These are phyloP conservation scores for Paspalum notatum DNA, from an alignment of 176 grass and related monocot species.

Conservation along the genomic window DNA sequence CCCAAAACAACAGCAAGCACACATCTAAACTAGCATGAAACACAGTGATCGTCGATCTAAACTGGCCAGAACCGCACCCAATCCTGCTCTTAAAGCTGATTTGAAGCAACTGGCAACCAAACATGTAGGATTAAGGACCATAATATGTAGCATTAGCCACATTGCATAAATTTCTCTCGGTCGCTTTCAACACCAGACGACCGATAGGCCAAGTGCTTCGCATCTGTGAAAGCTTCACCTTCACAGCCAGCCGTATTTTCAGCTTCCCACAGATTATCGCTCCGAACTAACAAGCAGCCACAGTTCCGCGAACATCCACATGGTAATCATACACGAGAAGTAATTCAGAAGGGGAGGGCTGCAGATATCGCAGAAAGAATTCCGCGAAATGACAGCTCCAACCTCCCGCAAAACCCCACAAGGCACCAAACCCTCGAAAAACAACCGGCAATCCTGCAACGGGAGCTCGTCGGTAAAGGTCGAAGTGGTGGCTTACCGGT, in stretches of 20 bases:
- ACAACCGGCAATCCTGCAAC: conserved; percentile 17
- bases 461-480: too few relatives aligned
- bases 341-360: not conserved
- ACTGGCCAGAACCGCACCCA: not conserved
- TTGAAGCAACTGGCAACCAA: conserved; percentile 21
- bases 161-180: too few relatives aligned
- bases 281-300: not conserved
- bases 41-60: not conserved
- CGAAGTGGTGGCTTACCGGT: conserved; percentile 61
- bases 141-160: conserved; percentile 1
- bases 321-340: not conserved
- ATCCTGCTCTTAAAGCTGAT: not conserved
- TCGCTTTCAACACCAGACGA: not conserved
- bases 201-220: not conserved
- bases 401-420: conserved; percentile 27
- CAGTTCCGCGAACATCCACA: not conserved
- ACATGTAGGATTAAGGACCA: not conserved
- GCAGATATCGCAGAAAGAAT: not conserved
- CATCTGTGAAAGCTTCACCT: not conserved
- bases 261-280: conserved; percentile 19
- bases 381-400: conserved; percentile 21
- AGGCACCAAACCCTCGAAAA: not conserved
- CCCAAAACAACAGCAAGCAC: not conserved
- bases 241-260: not conserved
- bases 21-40: conserved; percentile 10